Percentiles rank a stretch among this genome's conserved stretches.
Evolutionary conservation across 129 eudicot genomes (phyloP).

Genomic region (Apium graveolens): DNA sequence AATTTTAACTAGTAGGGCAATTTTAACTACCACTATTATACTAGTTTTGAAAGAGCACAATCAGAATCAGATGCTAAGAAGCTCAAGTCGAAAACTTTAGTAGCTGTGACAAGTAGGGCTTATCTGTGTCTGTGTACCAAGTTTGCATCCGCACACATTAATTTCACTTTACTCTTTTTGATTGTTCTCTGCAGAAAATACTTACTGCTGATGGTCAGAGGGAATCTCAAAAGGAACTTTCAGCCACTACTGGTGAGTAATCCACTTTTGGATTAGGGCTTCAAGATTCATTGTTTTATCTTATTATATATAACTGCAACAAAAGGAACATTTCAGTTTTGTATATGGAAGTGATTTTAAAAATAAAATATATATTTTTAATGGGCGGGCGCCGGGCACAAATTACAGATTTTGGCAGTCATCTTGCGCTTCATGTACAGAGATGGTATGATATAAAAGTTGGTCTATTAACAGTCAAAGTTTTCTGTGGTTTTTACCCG

Average conservation of each 20-base stretch:
- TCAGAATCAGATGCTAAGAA: not conserved
- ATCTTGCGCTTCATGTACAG: not conserved
- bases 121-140: not conserved
- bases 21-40: not conserved
- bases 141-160: not conserved
- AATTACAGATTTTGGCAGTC: not conserved
- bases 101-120: not conserved
- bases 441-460: not conserved
- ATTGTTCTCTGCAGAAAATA: conserved; percentile 27
- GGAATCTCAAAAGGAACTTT: conserved; percentile 35
- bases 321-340: not conserved
- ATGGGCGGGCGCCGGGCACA: not conserved
- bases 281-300: not conserved
- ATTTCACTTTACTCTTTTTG: conserved; percentile 4
- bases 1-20: not conserved
- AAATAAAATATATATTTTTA: not conserved
- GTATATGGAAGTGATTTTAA: not conserved
- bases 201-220: conserved; percentile 24
- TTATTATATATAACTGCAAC: not conserved
- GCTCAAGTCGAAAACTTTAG: not conserved
- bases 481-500: not conserved
- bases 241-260: conserved; percentile 40
- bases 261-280: not conserved
- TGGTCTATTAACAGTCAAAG: not conserved
- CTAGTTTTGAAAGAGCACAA: not conserved